Conservation (phyloP, 768 basidiomycete species). For the Pholiota microspora region DNA sequence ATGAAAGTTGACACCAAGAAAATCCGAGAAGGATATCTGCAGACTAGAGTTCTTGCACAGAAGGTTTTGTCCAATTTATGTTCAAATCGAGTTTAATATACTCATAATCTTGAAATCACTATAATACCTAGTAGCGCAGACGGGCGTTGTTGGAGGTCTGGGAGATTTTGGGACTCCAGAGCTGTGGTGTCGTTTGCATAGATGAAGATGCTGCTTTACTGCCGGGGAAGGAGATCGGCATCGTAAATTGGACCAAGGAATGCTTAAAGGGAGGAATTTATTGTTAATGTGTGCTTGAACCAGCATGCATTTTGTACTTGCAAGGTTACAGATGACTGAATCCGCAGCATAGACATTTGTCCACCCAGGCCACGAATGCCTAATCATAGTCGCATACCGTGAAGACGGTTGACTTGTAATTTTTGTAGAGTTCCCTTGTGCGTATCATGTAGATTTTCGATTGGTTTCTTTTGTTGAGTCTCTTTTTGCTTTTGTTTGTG, state of each 20-base stretch:
- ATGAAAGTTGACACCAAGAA: slow-evolving; percentile 9
- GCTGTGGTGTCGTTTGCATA: slow-evolving; percentile 18
- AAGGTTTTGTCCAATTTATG: slow-evolving; percentile 13
- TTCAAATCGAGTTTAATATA: neutral
- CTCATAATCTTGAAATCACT: neutral
- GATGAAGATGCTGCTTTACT: neutral
- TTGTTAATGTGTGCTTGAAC: neutral
- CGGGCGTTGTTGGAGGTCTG: slow-evolving; percentile 8
- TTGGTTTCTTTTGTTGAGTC: too few relatives aligned
- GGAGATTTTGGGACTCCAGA: slow-evolving; percentile 17
- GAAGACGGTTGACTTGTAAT: too few relatives aligned
- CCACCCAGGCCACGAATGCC: too few relatives aligned
- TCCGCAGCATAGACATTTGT: too few relatives aligned
- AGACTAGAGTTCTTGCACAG: slow-evolving; percentile 6
- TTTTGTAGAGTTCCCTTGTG: too few relatives aligned
- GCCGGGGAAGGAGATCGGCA: slow-evolving; percentile 7
- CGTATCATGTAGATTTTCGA: too few relatives aligned
- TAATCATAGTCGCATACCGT: too few relatives aligned
- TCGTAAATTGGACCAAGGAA: slow-evolving; percentile 5
- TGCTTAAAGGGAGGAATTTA: neutral
- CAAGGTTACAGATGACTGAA: too few relatives aligned
- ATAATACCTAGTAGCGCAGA: slow-evolving; percentile 20
- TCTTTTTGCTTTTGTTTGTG: too few relatives aligned
- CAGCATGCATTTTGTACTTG: too few relatives aligned
- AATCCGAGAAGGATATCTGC: slow-evolving; percentile 9